phyloP scores from a whole-genome alignment of 2,329 filamentous ascomycete genomes.

The Fusarium penzigii region DNA sequence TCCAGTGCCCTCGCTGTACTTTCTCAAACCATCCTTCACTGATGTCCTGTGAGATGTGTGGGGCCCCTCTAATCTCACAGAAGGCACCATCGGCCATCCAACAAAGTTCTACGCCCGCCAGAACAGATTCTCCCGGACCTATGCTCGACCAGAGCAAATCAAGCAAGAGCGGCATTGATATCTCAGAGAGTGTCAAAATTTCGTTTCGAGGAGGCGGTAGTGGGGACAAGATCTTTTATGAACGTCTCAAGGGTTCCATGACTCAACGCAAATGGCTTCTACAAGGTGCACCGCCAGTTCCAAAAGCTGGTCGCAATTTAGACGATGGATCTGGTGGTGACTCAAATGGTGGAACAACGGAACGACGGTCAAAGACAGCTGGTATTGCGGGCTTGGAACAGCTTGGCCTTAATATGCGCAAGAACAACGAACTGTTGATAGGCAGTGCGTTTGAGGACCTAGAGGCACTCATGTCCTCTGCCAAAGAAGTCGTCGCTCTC shows the following conservation, averaged over 20 bases:
- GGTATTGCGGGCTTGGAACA: slow-evolving; percentile 93
- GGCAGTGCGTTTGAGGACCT: slow-evolving; percentile 94
- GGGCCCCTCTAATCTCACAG: slow-evolving; percentile 67
- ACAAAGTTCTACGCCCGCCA: slow-evolving; percentile 41
- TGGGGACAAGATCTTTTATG: slow-evolving; percentile 83
- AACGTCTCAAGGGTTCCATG: slow-evolving; percentile 83
- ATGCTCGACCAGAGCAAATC: slow-evolving; percentile 47
- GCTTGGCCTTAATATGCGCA: slow-evolving; percentile 78
- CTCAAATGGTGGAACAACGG: slow-evolving; percentile 26
- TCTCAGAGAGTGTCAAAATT: slow-evolving; percentile 78
- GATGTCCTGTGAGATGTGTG: slow-evolving; percentile 86
- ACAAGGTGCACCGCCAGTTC: slow-evolving; percentile 84
- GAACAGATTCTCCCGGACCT: slow-evolving; percentile 79
- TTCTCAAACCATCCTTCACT: slow-evolving; percentile 92
- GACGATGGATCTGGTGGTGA: slow-evolving; percentile 38
- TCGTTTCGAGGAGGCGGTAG: slow-evolving; percentile 79
- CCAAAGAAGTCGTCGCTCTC: slow-evolving; percentile 91
- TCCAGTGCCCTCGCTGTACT: slow-evolving; percentile 83
- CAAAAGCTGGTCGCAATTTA: slow-evolving; percentile 53
- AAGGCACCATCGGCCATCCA: slow-evolving; percentile 37
- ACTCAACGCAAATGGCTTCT: slow-evolving; percentile 95
- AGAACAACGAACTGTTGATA: slow-evolving; percentile 91
- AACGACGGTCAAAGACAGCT: slow-evolving; percentile 59
- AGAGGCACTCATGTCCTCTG: slow-evolving; percentile 94
- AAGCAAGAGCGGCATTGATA: slow-evolving; percentile 48